Percentiles rank a stretch among this genome's conserved stretches.
Evolutionary conservation across 2,329 filamentous ascomycete genomes (phyloP).

Genomic region (Leptosphaerulina australis): DNA sequence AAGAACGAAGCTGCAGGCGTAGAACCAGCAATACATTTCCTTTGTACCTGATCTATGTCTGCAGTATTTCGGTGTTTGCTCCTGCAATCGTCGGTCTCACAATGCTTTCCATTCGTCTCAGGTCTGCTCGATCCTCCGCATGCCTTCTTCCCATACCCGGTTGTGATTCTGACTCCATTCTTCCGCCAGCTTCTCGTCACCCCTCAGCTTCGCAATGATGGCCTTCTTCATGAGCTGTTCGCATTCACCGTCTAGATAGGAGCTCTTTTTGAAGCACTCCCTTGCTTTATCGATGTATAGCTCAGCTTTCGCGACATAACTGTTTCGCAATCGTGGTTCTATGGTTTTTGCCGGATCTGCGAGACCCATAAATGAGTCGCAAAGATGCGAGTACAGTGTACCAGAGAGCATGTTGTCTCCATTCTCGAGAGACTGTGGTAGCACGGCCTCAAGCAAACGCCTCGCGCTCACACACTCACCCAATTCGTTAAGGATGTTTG

Average conservation of each 20-base stretch:
- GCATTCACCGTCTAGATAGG: conserved; percentile 73
- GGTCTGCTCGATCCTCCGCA: conserved; percentile 19
- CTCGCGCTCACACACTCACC: conserved; percentile 72
- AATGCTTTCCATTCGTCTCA: conserved; percentile 1
- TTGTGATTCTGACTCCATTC: conserved; percentile 49
- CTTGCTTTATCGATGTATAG: conserved; percentile 46
- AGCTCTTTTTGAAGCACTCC: conserved; percentile 64
- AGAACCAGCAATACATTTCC: conserved; percentile 41
- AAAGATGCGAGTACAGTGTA: conserved; percentile 71
- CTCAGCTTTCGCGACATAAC: conserved; percentile 40
- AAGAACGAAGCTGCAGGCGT: conserved; percentile 29
- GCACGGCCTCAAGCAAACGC: conserved; percentile 68
- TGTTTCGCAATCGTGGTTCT: conserved; percentile 24
- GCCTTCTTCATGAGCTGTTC: conserved; percentile 84
- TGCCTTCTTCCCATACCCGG: conserved; percentile 42
- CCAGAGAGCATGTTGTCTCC: conserved; percentile 68
- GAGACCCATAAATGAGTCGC: conserved; percentile 78
- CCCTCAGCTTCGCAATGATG: conserved; percentile 72
- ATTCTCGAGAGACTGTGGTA: conserved; percentile 76
- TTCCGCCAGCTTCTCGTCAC: conserved; percentile 44
- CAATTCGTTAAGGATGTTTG: conserved; percentile 71
- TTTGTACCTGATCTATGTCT: conserved; percentile 30
- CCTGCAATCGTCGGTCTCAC: conserved; percentile 1
- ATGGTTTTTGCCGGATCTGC: conserved; percentile 59
- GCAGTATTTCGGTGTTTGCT: conserved; percentile 1